A percentile compares a stretch with the other conserved stretches of the same genome.
Conservation (phyloP, 345 rosid genomes). For the Rhizophora apiculata region DNA sequence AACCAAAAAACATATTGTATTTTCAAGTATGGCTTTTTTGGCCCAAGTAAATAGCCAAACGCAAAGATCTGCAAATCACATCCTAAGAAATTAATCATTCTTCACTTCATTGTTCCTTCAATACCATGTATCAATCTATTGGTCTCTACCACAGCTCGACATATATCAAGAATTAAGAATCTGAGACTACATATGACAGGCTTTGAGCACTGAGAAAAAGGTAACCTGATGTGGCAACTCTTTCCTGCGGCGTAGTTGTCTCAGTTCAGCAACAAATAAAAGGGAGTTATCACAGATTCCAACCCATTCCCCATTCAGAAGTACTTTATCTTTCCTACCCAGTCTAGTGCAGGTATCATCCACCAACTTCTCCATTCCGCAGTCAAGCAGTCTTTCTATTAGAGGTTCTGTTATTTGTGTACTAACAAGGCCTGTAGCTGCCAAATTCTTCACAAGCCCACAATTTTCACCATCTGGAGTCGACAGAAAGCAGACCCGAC, state of each 20-base stretch:
- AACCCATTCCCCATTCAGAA: constrained; percentile 89
- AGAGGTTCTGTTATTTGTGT: constrained; percentile 49
- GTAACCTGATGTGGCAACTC: constrained; percentile 63
- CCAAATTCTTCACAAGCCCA: constrained; percentile 90
- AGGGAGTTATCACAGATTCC: constrained; percentile 65
- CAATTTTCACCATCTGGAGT: constrained; percentile 98
- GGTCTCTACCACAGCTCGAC: neutral
- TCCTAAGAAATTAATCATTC: too few species aligned
- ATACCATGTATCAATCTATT: neutral
- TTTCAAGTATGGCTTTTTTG: too few species aligned
- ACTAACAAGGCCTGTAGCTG: constrained; percentile 76
- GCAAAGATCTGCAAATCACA: too few species aligned
- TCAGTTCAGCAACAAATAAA: constrained; percentile 51
- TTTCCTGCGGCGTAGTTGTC: constrained; percentile 55
- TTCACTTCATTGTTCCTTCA: too few species aligned
- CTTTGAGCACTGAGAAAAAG: constrained; percentile 3
- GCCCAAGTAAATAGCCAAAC: neutral
- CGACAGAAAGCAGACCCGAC: constrained; percentile 86
- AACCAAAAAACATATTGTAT: neutral
- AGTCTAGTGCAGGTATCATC: constrained; percentile 52
- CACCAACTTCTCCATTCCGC: constrained; percentile 66
- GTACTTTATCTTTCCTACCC: constrained; percentile 50
- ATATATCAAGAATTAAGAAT: neutral
- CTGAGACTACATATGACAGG: neutral
- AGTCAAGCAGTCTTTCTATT: constrained; percentile 37